Conservation (phyloP, 495 filamentous ascomycete species). For the Rhypophila decipiens region DNA sequence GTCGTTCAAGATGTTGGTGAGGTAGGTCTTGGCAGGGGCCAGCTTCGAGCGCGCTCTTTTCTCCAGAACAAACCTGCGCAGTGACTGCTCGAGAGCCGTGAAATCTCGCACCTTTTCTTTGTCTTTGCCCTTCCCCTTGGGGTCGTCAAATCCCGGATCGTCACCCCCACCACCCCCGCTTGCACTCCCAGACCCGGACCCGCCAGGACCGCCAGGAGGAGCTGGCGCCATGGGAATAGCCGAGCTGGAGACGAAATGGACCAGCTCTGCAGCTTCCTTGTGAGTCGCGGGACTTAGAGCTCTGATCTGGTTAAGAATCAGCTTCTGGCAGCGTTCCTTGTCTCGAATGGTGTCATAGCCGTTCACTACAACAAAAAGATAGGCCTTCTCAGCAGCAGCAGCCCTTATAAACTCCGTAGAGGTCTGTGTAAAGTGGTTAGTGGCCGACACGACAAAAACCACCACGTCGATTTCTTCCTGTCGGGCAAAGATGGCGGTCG, state of each 20-base stretch:
- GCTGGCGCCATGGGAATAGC: constrained; percentile 68
- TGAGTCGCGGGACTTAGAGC: constrained; percentile 81
- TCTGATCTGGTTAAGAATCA: constrained; percentile 85
- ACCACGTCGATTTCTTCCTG: constrained; percentile 99
- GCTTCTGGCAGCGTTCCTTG: constrained; percentile 72
- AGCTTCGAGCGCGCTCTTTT: constrained; percentile 93
- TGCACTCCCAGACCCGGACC: constrained; percentile 55
- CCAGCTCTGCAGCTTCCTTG: constrained; percentile 87
- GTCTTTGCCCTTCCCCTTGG: constrained; percentile 85
- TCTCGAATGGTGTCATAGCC: constrained; percentile 91
- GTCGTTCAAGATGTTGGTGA: constrained; percentile 88
- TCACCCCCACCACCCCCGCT: constrained; percentile 46
- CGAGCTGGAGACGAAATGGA: constrained; percentile 97
- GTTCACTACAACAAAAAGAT: constrained; percentile 98
- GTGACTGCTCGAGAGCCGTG: constrained; percentile 74
- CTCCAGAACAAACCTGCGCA: constrained; percentile 91
- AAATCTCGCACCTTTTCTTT: constrained; percentile 84
- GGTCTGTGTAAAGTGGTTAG: constrained; percentile 94
- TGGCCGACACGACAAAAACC: constrained; percentile 94
- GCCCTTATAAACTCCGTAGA: constrained; percentile 96
- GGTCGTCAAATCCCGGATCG: constrained; percentile 56
- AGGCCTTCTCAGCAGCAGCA: constrained; percentile 92
- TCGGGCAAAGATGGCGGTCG: constrained; percentile 90
- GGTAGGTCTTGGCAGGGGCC: constrained; percentile 90
- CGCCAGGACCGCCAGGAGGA: constrained; percentile 48